phyloP scores from a whole-genome alignment of 345 rosid genomes.

The Salix viminalis region DNA sequence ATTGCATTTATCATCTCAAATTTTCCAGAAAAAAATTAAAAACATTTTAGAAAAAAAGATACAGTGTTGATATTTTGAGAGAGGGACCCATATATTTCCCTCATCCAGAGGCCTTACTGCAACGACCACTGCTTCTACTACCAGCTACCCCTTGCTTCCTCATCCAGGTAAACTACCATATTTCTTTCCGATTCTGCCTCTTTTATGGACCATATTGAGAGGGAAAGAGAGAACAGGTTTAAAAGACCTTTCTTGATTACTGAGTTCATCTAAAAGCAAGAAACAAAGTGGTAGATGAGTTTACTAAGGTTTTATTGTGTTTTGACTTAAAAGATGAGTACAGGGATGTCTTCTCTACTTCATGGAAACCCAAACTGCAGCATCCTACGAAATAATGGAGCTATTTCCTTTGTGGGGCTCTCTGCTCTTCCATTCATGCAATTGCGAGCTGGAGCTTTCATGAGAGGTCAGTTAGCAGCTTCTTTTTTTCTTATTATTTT shows the following conservation, averaged over 20 bases:
- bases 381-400: slow-evolving; percentile 8
- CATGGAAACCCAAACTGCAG: slow-evolving; percentile 17
- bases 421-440: slow-evolving; percentile 16
- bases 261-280: neutral
- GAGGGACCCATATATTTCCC: no score
- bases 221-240: neutral
- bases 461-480: slow-evolving; percentile 18
- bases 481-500: neutral
- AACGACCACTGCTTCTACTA: neutral
- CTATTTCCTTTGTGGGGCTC: slow-evolving; percentile 13
- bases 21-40: no score
- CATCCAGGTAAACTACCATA: neutral
- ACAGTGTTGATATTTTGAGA: no score
- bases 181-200: neutral
- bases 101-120: no score
- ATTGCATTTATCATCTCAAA: no score
- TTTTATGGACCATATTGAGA: neutral
- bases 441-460: slow-evolving; percentile 6
- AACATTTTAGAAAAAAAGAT: no score
- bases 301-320: no score
- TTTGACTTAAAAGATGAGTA: neutral
- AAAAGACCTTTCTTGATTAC: neutral
- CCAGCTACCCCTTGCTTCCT: neutral
- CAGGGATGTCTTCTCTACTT: slow-evolving; percentile 25
- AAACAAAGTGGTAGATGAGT: no score